phyloP scores from a whole-genome alignment of 768 basidiomycete genomes.

The Mycena venus region DNA sequence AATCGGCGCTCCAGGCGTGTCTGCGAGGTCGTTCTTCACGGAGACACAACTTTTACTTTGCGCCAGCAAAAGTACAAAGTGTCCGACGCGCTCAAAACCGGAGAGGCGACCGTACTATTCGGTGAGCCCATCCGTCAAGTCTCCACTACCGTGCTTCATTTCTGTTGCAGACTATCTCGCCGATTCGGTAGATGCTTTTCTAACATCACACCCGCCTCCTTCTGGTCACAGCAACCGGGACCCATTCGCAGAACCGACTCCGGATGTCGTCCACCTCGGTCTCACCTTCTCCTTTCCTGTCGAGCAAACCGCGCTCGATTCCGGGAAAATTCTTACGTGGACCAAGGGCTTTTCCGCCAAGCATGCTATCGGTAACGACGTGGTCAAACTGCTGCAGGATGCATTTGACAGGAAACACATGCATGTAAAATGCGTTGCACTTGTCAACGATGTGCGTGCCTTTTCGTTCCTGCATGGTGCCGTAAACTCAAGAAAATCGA shows the following conservation, averaged over 20 bases:
- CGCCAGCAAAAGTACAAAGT: constrained; percentile 98
- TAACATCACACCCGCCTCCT: constrained; percentile 70
- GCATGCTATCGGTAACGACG: constrained; percentile 83
- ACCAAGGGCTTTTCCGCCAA: constrained; percentile 92
- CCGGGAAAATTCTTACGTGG: constrained; percentile 93
- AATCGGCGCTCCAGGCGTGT: constrained; percentile 75
- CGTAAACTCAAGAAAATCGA: neutral
- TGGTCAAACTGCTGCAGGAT: constrained; percentile 85
- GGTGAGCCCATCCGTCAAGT: constrained; percentile 60
- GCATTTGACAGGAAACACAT: constrained; percentile 86
- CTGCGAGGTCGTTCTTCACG: constrained; percentile 93
- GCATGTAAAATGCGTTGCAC: constrained; percentile 83
- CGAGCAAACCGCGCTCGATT: constrained; percentile 93
- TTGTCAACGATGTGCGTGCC: constrained; percentile 87
- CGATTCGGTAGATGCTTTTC: constrained; percentile 94
- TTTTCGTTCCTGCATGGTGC: constrained; percentile 19
- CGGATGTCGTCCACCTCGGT: constrained; percentile 73
- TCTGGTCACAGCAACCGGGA: constrained; percentile 35
- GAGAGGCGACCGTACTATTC: constrained; percentile 89
- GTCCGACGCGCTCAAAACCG: constrained; percentile 92
- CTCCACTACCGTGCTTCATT: constrained; percentile 1
- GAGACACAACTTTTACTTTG: constrained; percentile 89
- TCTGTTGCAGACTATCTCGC: constrained; percentile 91
- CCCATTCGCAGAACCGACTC: constrained; percentile 24
- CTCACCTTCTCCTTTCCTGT: constrained; percentile 99